Evolutionary conservation across 1,139 yeast genomes (phyloP).

Genomic region (Zygoascus sp.): DNA sequence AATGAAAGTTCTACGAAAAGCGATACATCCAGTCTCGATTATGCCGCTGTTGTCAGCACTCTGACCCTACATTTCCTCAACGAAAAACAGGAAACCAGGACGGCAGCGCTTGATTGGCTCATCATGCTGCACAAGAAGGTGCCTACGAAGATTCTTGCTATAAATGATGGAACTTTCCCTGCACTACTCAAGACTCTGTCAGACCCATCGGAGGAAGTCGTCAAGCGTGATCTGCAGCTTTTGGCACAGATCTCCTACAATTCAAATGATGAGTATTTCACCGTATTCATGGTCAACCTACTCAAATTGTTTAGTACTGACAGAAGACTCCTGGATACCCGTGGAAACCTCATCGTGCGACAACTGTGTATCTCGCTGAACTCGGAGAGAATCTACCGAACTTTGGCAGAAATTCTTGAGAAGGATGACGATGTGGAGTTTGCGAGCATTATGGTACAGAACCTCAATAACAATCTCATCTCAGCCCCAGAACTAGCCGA

Average conservation of each 20-base stretch:
- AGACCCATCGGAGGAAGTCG: slow-evolving; percentile 83
- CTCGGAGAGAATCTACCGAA: slow-evolving; percentile 77
- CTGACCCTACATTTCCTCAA: slow-evolving; percentile 57
- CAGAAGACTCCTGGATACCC: slow-evolving; percentile 55
- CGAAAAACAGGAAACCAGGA: slow-evolving; percentile 74
- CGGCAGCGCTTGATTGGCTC: slow-evolving; percentile 89
- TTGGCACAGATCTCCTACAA: slow-evolving; percentile 75
- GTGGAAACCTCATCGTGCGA: slow-evolving; percentile 81
- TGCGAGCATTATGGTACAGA: slow-evolving; percentile 77
- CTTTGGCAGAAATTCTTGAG: slow-evolving; percentile 72
- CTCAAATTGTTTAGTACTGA: slow-evolving; percentile 65
- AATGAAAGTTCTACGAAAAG: slow-evolving; percentile 25
- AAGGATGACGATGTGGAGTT: slow-evolving; percentile 62
- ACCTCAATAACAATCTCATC: slow-evolving; percentile 76
- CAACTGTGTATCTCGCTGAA: slow-evolving; percentile 78
- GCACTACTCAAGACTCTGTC: slow-evolving; percentile 76
- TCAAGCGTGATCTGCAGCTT: slow-evolving; percentile 68
- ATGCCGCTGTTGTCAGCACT: slow-evolving; percentile 55
- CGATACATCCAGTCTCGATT: no score
- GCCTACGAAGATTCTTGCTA: slow-evolving; percentile 55
- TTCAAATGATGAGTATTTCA: slow-evolving; percentile 73
- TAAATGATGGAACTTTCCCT: slow-evolving; percentile 63
- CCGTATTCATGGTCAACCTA: slow-evolving; percentile 68
- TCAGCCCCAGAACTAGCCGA: slow-evolving; percentile 77
- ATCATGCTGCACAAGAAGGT: slow-evolving; percentile 74